Base-by-base conservation (phyloP, 2,329 filamentous ascomycete species). In the Venturiaceae sp. region DNA sequence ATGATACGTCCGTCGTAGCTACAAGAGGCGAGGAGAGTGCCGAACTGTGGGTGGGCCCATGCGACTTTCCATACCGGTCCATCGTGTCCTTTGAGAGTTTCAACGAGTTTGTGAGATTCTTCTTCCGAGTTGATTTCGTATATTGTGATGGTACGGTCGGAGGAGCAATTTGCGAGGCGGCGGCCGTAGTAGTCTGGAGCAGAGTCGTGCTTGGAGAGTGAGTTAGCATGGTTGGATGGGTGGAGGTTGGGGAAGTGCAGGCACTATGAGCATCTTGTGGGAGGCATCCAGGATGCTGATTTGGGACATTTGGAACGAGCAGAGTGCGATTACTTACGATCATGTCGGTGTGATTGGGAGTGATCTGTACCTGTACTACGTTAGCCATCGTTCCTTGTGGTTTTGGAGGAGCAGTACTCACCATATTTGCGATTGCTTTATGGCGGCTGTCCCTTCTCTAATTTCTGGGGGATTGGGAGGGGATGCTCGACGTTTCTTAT, bases 131-230 rank as follows among this genome's bases (percentile, higher is more conserved):
- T 92, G 58, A 99, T 87, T 75, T 99, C 94, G 71, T 96, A 99
- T 71, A 99, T 97, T 79, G 97, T 97, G 79, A 99, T 95, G 53
- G 92, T 97, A 72, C 94, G 92, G 77, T 99, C 94, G 64, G 92
- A 96, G 36, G 92, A 96, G 76, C 94, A 97, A 64, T 94, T 99
- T 63, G 94, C 94, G 66, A 99, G 84, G 70, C 92, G 88, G 65
- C 94, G 86, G 69, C 94, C 94, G 75, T 97, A 99, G 80, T 97
- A 99, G 74, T 99, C 94, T 70, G 99, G 86, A 64, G 95, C 92
- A 64, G 94, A 94, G 83, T 99, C 94, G 75, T 99, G 94, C 92
- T 78, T 37, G 50, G 21, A 33, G 14, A 26, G 36, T 19, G 63
- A 47, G 64, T 67, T 55, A 70, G 68, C 53, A 68, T 57, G 55